Conservation (phyloP, 2,329 filamentous ascomycete species). For the Exophiala sp. region DNA sequence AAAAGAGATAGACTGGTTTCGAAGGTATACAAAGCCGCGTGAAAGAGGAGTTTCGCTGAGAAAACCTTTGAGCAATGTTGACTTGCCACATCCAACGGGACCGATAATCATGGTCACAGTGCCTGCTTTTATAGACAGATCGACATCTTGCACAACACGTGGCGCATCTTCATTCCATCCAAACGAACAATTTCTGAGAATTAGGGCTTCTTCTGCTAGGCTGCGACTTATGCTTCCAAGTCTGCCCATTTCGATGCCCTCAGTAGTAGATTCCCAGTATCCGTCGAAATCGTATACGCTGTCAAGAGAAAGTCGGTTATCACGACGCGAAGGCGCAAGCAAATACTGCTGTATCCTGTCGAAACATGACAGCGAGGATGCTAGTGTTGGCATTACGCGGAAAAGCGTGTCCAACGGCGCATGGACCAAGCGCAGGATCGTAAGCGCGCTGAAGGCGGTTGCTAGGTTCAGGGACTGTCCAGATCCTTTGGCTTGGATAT, state of each 20-base stretch:
- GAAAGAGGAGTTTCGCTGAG: conserved; percentile 22
- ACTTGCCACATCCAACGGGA: conserved; percentile 30
- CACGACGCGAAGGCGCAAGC: conserved; percentile 12
- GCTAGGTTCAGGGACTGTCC: conserved; percentile 14
- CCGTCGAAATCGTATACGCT: background rate
- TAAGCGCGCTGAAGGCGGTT: conserved; percentile 19
- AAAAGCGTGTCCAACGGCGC: conserved; percentile 8
- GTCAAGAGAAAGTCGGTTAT: conserved; percentile 15
- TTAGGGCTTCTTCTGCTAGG: conserved; percentile 5
- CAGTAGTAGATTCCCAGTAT: background rate
- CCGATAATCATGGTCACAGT: conserved; percentile 30
- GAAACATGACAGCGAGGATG: conserved; percentile 22
- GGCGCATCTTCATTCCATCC: conserved; percentile 45
- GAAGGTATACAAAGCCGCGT: conserved; percentile 20
- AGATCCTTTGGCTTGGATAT: conserved; percentile 6
- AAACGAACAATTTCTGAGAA: conserved; percentile 44
- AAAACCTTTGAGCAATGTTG: conserved; percentile 25
- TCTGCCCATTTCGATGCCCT: conserved; percentile 10
- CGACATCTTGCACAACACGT: conserved; percentile 31
- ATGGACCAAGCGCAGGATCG: conserved; percentile 17
- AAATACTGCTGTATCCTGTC: conserved; percentile 25
- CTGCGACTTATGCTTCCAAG: background rate
- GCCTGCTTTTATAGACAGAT: conserved; percentile 17
- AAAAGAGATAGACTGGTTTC: conserved; percentile 18
- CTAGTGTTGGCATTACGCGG: conserved; percentile 11